These are phyloP conservation scores for Kodamaea fukazawae DNA, from an alignment of 805 yeast genomes.

Conservation along the genomic window DNA sequence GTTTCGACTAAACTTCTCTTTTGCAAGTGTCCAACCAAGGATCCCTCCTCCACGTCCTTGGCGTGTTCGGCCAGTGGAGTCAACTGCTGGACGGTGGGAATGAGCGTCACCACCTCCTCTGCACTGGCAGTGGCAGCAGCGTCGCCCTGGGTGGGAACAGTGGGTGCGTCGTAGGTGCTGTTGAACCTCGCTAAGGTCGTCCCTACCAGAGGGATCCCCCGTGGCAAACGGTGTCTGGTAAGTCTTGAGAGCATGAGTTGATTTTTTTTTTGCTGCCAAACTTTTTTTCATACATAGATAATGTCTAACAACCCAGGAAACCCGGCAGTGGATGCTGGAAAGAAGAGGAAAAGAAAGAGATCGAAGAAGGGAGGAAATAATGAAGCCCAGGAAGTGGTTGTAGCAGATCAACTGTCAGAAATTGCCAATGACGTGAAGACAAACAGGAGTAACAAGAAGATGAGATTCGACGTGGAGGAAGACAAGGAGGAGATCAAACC, in stretches of 20 bases:
- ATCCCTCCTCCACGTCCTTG: conserved; percentile 22
- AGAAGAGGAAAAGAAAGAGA: conserved; percentile 32
- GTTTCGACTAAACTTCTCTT: conserved; percentile 37
- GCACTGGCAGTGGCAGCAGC: conserved; percentile 8
- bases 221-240: neutral
- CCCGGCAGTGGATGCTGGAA: conserved; percentile 4
- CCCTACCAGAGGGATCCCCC: neutral
- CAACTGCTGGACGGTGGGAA: conserved; percentile 34
- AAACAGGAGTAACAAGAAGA: conserved; percentile 15
- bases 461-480: conserved; percentile 14
- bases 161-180: neutral
- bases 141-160: conserved; percentile 6
- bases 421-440: conserved; percentile 13
- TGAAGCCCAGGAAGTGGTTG: conserved; percentile 8
- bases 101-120: conserved; percentile 21
- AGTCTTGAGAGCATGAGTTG: neutral
- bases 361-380: conserved; percentile 16
- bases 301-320: conserved; percentile 15
- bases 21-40: conserved; percentile 38
- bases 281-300: conserved; percentile 1
- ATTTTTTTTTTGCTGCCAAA: neutral
- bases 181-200: neutral
- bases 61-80: conserved; percentile 17
- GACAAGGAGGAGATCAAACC: neutral
- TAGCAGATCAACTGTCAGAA: conserved; percentile 3